Percentiles rank a stretch among this genome's conserved stretches.
These are phyloP conservation scores for Usnea hakonensis DNA, from an alignment of 495 filamentous ascomycete species.

Conservation along the genomic window DNA sequence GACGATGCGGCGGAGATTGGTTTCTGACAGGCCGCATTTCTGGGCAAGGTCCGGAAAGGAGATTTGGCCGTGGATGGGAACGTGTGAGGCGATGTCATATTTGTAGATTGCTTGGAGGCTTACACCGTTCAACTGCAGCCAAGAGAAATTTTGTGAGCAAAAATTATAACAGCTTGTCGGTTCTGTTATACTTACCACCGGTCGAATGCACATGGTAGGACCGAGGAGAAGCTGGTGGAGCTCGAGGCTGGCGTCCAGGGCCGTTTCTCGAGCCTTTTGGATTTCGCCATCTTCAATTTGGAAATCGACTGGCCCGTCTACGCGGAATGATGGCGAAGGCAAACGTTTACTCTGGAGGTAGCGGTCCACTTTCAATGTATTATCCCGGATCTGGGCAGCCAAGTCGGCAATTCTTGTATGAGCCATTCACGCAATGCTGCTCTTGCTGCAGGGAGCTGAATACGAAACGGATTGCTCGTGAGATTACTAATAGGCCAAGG, in stretches of 20 bases:
- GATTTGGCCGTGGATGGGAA: conserved; percentile 35
- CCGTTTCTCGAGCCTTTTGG: conserved; percentile 14
- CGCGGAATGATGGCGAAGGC: conserved; percentile 22
- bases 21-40: conserved; percentile 34
- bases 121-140: conserved; percentile 13
- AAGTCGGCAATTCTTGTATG: not conserved
- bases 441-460: not conserved
- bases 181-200: conserved; percentile 10
- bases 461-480: not conserved
- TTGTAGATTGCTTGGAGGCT: conserved; percentile 31
- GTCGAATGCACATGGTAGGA: conserved; percentile 15
- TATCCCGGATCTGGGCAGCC: conserved; percentile 3
- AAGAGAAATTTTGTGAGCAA: not conserved
- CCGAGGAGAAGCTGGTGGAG: conserved; percentile 23
- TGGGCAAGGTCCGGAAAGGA: conserved; percentile 36
- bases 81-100: conserved; percentile 28
- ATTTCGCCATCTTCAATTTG: conserved; percentile 13
- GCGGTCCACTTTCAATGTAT: conserved; percentile 17
- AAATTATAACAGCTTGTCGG: not conserved
- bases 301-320: conserved; percentile 19
- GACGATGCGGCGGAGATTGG: conserved; percentile 44
- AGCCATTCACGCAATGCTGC: not conserved
- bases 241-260: conserved; percentile 20
- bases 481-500: not conserved
- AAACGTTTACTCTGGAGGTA: conserved; percentile 14